phyloP scores from a whole-genome alignment of 2,329 filamentous ascomycete species.

The Xylariaceae sp. region DNA sequence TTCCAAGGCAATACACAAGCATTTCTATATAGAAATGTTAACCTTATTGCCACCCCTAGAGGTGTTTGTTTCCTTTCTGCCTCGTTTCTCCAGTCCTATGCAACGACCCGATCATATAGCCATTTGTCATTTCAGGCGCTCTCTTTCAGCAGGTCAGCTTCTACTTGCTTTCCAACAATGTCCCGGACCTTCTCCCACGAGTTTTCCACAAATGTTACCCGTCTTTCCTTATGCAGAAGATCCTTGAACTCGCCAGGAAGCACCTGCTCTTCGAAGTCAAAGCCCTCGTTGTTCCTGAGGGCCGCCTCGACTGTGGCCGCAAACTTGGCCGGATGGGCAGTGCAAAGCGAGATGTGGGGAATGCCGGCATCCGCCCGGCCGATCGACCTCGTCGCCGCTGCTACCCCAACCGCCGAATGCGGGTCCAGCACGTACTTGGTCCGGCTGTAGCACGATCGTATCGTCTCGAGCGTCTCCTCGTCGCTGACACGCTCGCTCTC shows the following conservation, averaged over 20 bases:
- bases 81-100: too few relatives aligned
- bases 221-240: slow-evolving; percentile 67
- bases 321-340: slow-evolving; percentile 95
- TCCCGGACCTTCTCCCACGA: slow-evolving; percentile 71
- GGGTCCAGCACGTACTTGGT: slow-evolving; percentile 78
- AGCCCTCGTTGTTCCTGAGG: slow-evolving; percentile 63
- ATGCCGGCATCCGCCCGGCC: slow-evolving; percentile 45
- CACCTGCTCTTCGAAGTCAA: slow-evolving; percentile 69
- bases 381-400: slow-evolving; percentile 67
- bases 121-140: not conserved
- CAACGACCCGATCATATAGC: too few relatives aligned
- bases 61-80: too few relatives aligned
- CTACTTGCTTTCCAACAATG: slow-evolving; percentile 70
- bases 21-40: not conserved
- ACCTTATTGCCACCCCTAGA: not conserved
- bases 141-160: slow-evolving; percentile 49
- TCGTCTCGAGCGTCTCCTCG: slow-evolving; percentile 62
- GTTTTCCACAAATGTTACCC: slow-evolving; percentile 63
- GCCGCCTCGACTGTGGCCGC: slow-evolving; percentile 77
- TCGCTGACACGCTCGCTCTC: slow-evolving; percentile 71
- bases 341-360: slow-evolving; percentile 80
- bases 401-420: slow-evolving; percentile 82
- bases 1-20: too few relatives aligned
- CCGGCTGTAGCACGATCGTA: slow-evolving; percentile 48
- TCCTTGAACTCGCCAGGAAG: slow-evolving; percentile 78